phyloP scores from a whole-genome alignment of 495 filamentous ascomycete genomes.

The Cryomyces minteri region DNA sequence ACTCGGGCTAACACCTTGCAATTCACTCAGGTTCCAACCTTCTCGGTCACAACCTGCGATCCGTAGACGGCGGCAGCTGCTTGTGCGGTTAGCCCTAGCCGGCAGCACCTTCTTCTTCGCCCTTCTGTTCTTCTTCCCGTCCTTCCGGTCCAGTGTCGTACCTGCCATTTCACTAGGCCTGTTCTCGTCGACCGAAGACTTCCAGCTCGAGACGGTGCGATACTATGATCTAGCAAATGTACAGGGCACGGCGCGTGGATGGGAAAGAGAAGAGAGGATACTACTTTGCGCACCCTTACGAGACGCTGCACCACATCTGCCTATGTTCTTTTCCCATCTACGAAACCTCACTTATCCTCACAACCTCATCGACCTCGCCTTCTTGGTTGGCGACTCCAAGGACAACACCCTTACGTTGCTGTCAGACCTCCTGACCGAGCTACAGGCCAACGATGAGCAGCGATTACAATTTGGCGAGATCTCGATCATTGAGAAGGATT shows the following conservation, averaged over 20 bases:
- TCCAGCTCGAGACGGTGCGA: constrained; percentile 78
- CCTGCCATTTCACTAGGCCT: constrained; percentile 50
- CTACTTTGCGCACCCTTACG: constrained; percentile 87
- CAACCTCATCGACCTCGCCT: constrained; percentile 87
- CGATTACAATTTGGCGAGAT: constrained; percentile 86
- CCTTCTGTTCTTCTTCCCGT: constrained; percentile 49
- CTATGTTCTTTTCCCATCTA: constrained; percentile 96
- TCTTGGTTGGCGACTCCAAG: constrained; percentile 94
- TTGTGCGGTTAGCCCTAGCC: constrained; percentile 41
- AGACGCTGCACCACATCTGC: constrained; percentile 82
- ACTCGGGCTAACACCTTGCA: background rate
- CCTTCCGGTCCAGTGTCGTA: constrained; percentile 48
- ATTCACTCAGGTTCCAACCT: constrained; percentile 60
- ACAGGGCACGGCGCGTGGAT: constrained; percentile 74
- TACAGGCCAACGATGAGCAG: constrained; percentile 65
- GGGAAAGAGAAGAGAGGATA: constrained; percentile 90
- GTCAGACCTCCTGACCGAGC: constrained; percentile 47
- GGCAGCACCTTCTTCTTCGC: constrained; percentile 38
- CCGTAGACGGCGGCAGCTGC: constrained; percentile 54
- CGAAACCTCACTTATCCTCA: constrained; percentile 96
- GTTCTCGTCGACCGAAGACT: constrained; percentile 45
- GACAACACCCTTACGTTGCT: constrained; percentile 72
- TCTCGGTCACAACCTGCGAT: constrained; percentile 49
- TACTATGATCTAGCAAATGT: constrained; percentile 91
- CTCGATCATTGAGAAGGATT: constrained; percentile 96